Base-by-base conservation (phyloP, 495 filamentous ascomycete species). In the Neurospora sp. region DNA sequence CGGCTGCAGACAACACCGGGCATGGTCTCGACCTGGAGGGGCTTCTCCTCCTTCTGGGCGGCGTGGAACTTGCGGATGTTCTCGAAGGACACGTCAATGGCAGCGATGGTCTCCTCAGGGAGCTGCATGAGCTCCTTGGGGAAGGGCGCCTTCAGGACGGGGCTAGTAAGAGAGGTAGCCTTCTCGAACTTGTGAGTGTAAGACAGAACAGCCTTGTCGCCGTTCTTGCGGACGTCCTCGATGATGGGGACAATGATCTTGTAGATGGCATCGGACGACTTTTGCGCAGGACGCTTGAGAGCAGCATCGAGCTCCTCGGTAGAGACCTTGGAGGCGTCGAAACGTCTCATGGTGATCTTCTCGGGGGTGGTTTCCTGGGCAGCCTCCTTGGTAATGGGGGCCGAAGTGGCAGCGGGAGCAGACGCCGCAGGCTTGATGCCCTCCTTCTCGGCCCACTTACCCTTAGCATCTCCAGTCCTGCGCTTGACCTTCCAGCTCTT, bases 111-210 rank as follows among this genome's bases (percentile, higher is more conserved):
- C 76, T 96, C 94, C 0, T 87, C 85, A 2, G 91, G 82, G 37
- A 98, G 84, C 77, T 93, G 86, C 96, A 98, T 98, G 8, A 99
- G 80, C 31, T 89, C 85, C 72, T 89, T 82, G 0, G 93, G 89
- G 85, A 97, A 99, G 0, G 96, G 96, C 0, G 96, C 95, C 71
- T 86, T 88, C 73, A 99, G 84, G 45, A 99, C 94, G 0, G 94
- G 93, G 0, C 94, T 94, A 18, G 89, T 96, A 68, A 99, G 84
- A 0, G 92, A 94, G 0, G 91, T 95, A 1, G 96, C 96, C 82
- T 93, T 96, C 77, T 99, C 96, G 76, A 99, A 99, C 83, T 96
- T 95, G 86, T 97, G 93, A 0, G 96, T 98, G 78, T 97, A 98
- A 71, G 90, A 90, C 68, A 98, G 87, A 16, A 99, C 85, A 2